Base-by-base conservation (phyloP, 441 rosid species). In the Adansonia madagascariensis region DNA sequence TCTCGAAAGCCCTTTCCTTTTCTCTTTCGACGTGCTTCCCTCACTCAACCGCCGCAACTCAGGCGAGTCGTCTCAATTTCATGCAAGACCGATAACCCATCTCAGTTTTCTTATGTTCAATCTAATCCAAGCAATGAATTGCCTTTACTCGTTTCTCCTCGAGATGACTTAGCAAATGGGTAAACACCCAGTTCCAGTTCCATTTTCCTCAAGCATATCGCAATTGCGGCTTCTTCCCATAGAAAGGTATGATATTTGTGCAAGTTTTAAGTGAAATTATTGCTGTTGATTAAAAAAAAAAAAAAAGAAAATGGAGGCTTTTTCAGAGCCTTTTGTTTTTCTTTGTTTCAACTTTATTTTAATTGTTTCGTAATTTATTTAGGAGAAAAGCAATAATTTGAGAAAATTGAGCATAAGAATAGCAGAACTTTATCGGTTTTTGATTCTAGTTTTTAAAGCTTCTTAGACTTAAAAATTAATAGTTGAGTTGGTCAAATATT, bases 31-130 rank as follows among this genome's bases (percentile, higher is more conserved):
- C 56, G 60, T 53, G 55, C 77, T 77, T 76, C 86, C 1, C 53
- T 82, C 0, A 47, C 73, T 11, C 82, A 82, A 11, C 27, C 27
- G 27, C 73, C 81, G 3, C 84, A 81, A 20, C 80, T 76, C 77
- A 83, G 84, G 84, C 92, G 84, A 75, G 50, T 84, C 87, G 73
- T 69, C 71, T 82, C 88, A 0, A 43, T 86, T 53, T 85, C 91
- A 50, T 89, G 88, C 85, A 82, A 71, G 46, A 66, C 74, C 64
- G 82, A 78, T 43, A 73, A 76, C 44, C 77, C 81, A 14, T 85
- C 83, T 75, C 78, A 31, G 14, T 53, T 20, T 7, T 69, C 74
- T 18, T 47, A 70, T 63, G 3, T 67, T n/a, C 74, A 66, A n/a
- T 76, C 89, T 9, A 59, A 31, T 27, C 75, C 82, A 46, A 18